These are phyloP conservation scores for Chaetomiaceae sp. DNA, from an alignment of 2,329 filamentous ascomycete genomes.

Conservation along the genomic window DNA sequence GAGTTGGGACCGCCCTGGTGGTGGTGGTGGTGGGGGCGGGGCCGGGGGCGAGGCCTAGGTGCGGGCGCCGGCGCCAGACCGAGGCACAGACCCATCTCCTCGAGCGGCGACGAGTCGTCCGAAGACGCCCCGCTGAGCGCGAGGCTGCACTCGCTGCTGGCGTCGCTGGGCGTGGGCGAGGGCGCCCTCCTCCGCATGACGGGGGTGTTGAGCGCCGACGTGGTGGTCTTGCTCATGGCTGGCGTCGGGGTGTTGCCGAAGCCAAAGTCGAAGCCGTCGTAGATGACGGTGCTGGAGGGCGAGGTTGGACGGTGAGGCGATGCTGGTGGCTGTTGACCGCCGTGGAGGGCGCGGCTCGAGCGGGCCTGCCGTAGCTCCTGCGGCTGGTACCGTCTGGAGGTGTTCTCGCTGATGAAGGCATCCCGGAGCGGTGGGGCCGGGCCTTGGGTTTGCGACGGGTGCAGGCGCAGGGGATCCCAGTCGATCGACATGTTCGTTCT, in stretches of 20 bases:
- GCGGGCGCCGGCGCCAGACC: conserved; percentile 11
- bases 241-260: conserved; percentile 20
- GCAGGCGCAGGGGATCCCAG: conserved; percentile 34
- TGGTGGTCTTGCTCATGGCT: neutral
- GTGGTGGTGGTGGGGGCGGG: neutral
- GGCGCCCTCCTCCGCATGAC: conserved; percentile 4
- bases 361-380: conserved; percentile 21
- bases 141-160: conserved; percentile 17
- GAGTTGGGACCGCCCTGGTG: conserved; percentile 5
- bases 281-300: conserved; percentile 26
- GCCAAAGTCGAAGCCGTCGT: conserved; percentile 35
- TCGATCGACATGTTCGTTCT: conserved; percentile 27
- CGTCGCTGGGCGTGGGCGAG: conserved; percentile 20
- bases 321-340: conserved; percentile 5
- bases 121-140: neutral
- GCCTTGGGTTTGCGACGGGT: conserved; percentile 26
- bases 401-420: neutral
- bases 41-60: conserved; percentile 1
- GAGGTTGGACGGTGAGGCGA: neutral
- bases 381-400: conserved; percentile 12
- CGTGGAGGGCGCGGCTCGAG: conserved; percentile 14
- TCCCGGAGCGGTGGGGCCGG: conserved; percentile 16
- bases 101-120: neutral
- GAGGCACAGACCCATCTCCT: neutral
- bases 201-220: no score